Evolutionary conservation across 1,284 basidiomycete species (phyloP).

Genomic region (Ganoderma lucidum): DNA sequence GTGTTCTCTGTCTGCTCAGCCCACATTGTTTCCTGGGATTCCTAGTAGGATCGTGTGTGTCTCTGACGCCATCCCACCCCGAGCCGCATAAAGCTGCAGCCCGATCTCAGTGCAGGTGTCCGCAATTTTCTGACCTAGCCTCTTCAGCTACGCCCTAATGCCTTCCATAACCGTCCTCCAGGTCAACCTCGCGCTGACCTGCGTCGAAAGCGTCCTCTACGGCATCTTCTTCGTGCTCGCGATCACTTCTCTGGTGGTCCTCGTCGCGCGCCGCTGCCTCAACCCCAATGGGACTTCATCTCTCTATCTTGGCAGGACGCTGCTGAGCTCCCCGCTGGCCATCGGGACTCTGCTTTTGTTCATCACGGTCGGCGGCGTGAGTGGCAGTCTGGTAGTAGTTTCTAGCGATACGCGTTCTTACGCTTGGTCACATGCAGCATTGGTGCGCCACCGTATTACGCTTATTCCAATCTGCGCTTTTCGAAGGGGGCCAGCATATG

Average conservation of each 20-base stretch:
- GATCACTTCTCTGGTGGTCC: constrained; percentile 8
- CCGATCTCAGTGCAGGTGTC: too few species aligned
- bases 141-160: neutral
- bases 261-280: constrained; percentile 7
- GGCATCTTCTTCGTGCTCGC: constrained; percentile 17
- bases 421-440: constrained; percentile 17
- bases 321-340: constrained; percentile 1
- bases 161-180: neutral
- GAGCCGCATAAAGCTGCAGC: neutral
- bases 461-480: constrained; percentile 22
- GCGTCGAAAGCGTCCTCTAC: constrained; percentile 16
- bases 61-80: neutral
- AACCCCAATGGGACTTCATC: neutral
- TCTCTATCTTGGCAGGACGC: neutral
- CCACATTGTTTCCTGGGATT: neutral
- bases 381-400: neutral
- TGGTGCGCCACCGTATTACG: constrained; percentile 27
- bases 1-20: neutral
- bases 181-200: constrained; percentile 13
- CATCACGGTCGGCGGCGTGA: constrained; percentile 14
- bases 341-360: constrained; percentile 11
- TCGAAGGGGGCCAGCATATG: too few species aligned
- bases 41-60: neutral
- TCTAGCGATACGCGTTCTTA: neutral
- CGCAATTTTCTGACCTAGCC: too few species aligned